Percentiles rank a stretch among this genome's conserved stretches.
These are phyloP conservation scores for Thraustochytrium striatum DNA, from an alignment of 352 stramenopile species.

Conservation along the genomic window DNA sequence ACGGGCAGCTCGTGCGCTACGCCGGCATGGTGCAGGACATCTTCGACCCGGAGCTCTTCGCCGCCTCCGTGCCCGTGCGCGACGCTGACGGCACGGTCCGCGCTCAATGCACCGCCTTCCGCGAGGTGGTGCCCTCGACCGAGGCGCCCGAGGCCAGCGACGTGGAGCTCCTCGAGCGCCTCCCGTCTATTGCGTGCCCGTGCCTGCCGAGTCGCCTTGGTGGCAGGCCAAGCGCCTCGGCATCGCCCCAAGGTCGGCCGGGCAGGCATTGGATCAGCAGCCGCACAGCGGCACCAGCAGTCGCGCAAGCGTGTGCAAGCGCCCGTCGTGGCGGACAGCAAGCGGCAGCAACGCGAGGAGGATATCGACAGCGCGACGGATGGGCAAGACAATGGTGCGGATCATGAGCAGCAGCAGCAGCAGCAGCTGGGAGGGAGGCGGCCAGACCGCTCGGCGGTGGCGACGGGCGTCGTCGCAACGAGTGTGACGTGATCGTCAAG, in stretches of 20 bases:
- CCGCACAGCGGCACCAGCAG: not conserved
- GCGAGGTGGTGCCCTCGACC: not conserved
- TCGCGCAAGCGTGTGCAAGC: not conserved
- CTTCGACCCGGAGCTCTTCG: constrained; percentile 43
- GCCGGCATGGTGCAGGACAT: constrained; percentile 30
- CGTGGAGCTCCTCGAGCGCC: constrained; percentile 1
- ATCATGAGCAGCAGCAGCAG: not conserved
- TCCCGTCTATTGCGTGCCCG: constrained; percentile 6
- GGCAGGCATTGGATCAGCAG: not conserved
- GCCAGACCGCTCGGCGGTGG: not conserved
- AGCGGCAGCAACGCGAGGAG: not conserved
- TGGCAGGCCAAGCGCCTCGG: not conserved
- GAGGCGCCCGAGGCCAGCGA: not conserved
- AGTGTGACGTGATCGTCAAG: constrained; percentile 24
- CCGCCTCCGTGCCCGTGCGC: not conserved
- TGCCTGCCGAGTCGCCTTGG: constrained; percentile 3
- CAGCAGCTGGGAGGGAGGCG: not conserved
- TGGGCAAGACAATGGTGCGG: not conserved
- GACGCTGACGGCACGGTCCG: not conserved
- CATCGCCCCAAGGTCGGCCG: not conserved
- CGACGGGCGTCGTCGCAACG: constrained; percentile 34
- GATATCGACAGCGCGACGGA: not conserved
- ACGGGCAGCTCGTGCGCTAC: constrained; percentile 18
- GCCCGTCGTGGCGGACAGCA: not conserved
- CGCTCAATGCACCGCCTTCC: constrained; percentile 6